Base-by-base conservation (phyloP, 495 filamentous ascomycete species). In the Neurospora africana region DNA sequence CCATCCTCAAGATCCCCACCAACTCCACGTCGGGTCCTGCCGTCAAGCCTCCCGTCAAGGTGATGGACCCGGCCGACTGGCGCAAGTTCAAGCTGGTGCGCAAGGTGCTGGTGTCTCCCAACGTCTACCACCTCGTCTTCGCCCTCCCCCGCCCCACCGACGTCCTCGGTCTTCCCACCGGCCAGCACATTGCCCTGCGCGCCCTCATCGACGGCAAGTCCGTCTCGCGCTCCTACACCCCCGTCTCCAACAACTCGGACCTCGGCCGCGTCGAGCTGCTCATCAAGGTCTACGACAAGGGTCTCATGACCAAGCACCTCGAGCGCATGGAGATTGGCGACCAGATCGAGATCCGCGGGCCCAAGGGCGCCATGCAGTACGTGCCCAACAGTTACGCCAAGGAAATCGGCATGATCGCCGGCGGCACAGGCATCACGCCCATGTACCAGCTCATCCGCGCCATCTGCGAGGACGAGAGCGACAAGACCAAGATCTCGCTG, bases 401-500 rank as follows among this genome's bases (percentile, higher is more conserved):
- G 61, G 76, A 76, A 37, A 80, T 87, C 39, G 81, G 84, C 19
- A 83, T 87, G 79, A 75, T 88, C 17, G 86, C 84, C 5, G 86
- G 86, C 65, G 87, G 87, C 4, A 86, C 86, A 0, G 87, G 87
- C 10, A 87, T 89, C 68, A 89, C 87, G 35, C 87, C 87, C 13
- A 86, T 87, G 83, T 88, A 82, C 77, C 85, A 85, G 72, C 73
- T 88, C 27, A 83, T 87, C 71, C 83, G 83, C 21, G 83, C 83
- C 38, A 87, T 88, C 38, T 84, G 84, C 74, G 82, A 86, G 72
- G 82, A 86, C 69, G 78, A 82, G 11, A 75, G 72, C 30, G 86
- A 88, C 70, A 81, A 78, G 6, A 87, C 86, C 4, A 75, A 84
- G 72, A 75, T 88, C 33, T 81, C 77, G 67, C 79, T 87, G 4